Conservation (phyloP, 1,284 basidiomycete species). For the Pyrrhoderma noxium region DNA sequence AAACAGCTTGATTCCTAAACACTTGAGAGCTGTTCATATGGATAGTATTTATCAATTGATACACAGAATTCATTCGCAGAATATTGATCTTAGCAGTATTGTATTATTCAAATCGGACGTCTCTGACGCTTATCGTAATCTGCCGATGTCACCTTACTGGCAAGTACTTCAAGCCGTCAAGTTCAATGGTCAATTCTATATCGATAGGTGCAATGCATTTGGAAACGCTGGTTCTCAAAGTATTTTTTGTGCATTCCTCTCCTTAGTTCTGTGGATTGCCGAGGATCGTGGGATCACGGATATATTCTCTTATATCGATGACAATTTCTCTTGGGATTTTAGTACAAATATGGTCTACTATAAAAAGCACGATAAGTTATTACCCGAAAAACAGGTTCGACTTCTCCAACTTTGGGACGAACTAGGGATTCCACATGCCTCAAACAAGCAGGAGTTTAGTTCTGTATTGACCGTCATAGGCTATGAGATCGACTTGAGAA, state of each 20-base stretch:
- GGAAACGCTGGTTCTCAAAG: slow-evolving; percentile 22
- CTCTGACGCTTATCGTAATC: slow-evolving; percentile 21
- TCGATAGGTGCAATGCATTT: slow-evolving; percentile 23
- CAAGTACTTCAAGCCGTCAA: slow-evolving; percentile 23
- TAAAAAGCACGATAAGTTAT: slow-evolving; percentile 23
- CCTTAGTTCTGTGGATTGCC: slow-evolving; percentile 25
- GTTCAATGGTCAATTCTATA: slow-evolving; percentile 15
- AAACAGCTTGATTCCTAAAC: slow-evolving; percentile 16
- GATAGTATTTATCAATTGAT: slow-evolving; percentile 12
- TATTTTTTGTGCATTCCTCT: slow-evolving; percentile 22
- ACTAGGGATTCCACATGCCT: slow-evolving; percentile 33
- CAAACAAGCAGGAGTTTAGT: slow-evolving; percentile 32
- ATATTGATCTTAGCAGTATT: slow-evolving; percentile 1
- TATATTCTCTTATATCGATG: slow-evolving; percentile 31
- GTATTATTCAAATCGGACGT: slow-evolving; percentile 20
- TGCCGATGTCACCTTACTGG: slow-evolving; percentile 22
- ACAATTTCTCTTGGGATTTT: slow-evolving; percentile 28
- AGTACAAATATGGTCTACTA: slow-evolving; percentile 23
- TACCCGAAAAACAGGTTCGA: slow-evolving; percentile 28
- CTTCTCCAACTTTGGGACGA: slow-evolving; percentile 35
- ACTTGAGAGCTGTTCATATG: background rate
- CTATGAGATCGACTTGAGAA: slow-evolving; percentile 27
- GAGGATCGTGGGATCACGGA: slow-evolving; percentile 21
- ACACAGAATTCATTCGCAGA: slow-evolving; percentile 1
- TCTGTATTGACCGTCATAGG: slow-evolving; percentile 30